Conservation (phyloP, 2,329 filamentous ascomycete species). For the Calonectria leucothoes region DNA sequence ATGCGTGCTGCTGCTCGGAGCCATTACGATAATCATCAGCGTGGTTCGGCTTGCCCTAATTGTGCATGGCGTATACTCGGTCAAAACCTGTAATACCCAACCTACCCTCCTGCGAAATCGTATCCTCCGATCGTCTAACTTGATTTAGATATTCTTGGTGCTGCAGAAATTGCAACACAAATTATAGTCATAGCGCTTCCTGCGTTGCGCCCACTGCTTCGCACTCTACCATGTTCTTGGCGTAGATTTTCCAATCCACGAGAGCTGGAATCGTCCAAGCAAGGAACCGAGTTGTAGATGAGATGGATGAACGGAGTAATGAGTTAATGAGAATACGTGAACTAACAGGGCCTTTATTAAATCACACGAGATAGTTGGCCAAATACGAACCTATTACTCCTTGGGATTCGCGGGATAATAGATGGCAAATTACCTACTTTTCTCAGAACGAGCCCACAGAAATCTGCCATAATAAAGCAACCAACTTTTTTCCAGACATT, state of each 20-base stretch:
- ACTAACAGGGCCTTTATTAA: not conserved
- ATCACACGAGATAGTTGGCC: not conserved
- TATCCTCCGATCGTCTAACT: accelerated
- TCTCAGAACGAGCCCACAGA: no score
- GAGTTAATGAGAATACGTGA: not conserved
- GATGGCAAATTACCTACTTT: not conserved
- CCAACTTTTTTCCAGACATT: not conserved
- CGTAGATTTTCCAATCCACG: not conserved
- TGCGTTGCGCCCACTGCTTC: not conserved
- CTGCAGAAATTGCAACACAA: not conserved
- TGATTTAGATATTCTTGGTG: not conserved
- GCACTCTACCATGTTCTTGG: not conserved
- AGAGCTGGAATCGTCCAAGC: not conserved
- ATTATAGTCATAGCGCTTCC: not conserved
- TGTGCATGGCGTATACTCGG: not conserved
- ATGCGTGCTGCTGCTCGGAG: not conserved
- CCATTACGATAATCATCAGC: not conserved
- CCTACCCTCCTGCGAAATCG: not conserved
- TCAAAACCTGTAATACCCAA: not conserved
- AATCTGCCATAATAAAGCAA: not conserved
- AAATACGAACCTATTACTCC: not conserved
- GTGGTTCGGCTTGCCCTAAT: not conserved
- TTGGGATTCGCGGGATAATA: not conserved
- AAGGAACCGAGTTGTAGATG: not conserved
- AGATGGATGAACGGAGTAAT: not conserved